Evolutionary conservation across 176 grass and related monocot species (phyloP), one percentile per base, ranked within the genome.

Genomic region (Tillandsia fasciculata): DNA sequence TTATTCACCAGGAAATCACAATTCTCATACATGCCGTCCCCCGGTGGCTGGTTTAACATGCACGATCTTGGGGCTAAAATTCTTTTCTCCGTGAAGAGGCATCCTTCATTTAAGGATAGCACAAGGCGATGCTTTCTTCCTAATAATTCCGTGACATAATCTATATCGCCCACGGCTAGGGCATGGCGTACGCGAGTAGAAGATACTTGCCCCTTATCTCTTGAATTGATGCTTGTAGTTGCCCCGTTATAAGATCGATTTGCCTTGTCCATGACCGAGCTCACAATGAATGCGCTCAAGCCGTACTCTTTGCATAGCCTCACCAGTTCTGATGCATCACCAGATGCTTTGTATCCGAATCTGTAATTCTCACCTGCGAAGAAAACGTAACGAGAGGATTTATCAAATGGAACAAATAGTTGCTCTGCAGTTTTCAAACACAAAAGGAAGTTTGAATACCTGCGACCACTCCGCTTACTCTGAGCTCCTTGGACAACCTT

Each of bases 321-420:
- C 65, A 85, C 77, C 54, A 85, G 63, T 15, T 85, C 77, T 2
- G 61, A 53, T 65, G 94, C 84, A 75, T 99, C 89, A 77, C 94
- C 89, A 23, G 94, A 89, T 72, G 94, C 89, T 82, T 86, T 99
- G 70, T 99, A 99, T n/a, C 94, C 94, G 76, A 99, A 99, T 83
- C 94, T 84, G 50, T 99, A 99, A 73, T 99, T 99, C 70, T 92
- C 86, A 66, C 94, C 94, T 99, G 75, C 64, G 24, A 42, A 87
- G 50, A 49, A 65, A 64, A 74, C 51, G 82, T 26, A 69, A 76
- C 64, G 11, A 77, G 74, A 76, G 70, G 11, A 77, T 74, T 72
- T 9, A 70, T 65, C 64, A 51, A 59, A 70, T 49, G 33, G 14
- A 64, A 70, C 42, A 61, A 18, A 18, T n/a, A 56, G 26, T 50